Evolutionary conservation across 2,329 filamentous ascomycete genomes (phyloP).

Genomic region (Lasiodiplodia theobromae): DNA sequence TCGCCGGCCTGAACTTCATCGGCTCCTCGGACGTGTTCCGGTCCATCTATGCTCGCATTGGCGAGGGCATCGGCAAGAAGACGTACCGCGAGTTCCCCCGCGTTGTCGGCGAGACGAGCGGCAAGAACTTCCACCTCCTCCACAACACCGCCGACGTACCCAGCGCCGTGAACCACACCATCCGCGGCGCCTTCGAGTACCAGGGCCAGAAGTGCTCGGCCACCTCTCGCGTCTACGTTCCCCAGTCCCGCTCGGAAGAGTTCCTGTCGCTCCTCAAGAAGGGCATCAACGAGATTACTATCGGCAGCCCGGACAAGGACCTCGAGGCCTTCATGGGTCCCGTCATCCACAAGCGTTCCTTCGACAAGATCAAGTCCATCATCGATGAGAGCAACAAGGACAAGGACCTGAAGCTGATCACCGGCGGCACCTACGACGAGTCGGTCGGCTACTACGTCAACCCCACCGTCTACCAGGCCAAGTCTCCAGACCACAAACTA

Average conservation of each 20-base stretch:
- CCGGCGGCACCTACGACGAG: conserved; percentile 78
- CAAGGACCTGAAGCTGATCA: conserved; percentile 72
- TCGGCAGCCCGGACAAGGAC: conserved; percentile 70
- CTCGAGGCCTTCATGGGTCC: conserved; percentile 84
- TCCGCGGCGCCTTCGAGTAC: conserved; percentile 88
- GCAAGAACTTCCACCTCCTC: conserved; percentile 91
- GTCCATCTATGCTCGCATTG: conserved; percentile 86
- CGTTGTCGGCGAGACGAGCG: conserved; percentile 88
- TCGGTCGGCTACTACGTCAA: conserved; percentile 83
- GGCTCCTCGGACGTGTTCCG: conserved; percentile 93
- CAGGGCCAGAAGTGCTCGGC: conserved; percentile 93
- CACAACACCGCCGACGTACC: conserved; percentile 78
- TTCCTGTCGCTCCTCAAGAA: conserved; percentile 71
- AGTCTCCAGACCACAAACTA: conserved; percentile 75
- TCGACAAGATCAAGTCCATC: conserved; percentile 77
- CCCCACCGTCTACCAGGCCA: conserved; percentile 81
- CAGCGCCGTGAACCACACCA: conserved; percentile 81
- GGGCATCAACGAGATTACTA: conserved; percentile 73
- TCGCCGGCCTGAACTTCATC: conserved; percentile 91
- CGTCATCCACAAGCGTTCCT: conserved; percentile 82
- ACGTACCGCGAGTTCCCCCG: conserved; percentile 85
- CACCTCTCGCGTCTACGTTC: conserved; percentile 79
- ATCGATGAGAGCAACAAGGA: conserved; percentile 82
- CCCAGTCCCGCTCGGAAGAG: conserved; percentile 74
- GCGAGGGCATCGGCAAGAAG: conserved; percentile 78